These are phyloP conservation scores for Komagataella phaffii DNA, from an alignment of 805 yeast genomes.

Conservation along the genomic window DNA sequence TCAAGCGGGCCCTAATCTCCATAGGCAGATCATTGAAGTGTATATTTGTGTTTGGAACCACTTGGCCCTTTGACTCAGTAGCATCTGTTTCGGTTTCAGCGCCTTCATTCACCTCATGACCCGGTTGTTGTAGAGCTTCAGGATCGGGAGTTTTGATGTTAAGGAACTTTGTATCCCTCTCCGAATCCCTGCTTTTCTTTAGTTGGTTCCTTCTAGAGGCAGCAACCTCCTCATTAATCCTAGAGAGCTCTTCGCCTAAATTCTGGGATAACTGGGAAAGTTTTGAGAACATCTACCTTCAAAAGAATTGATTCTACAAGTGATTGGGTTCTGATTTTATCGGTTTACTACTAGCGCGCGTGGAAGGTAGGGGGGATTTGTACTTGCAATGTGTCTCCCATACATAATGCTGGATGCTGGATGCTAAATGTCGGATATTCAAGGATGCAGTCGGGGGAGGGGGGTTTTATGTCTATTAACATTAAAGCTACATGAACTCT, in stretches of 20 bases:
- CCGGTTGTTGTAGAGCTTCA: slow-evolving; percentile 30
- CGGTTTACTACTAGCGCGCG: not conserved
- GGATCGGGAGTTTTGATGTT: slow-evolving; percentile 33
- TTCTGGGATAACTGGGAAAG: slow-evolving; percentile 52
- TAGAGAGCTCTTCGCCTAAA: slow-evolving; percentile 41
- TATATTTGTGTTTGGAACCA: slow-evolving; percentile 7
- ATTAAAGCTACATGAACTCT: slow-evolving; percentile 18
- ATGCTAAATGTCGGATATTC: not conserved
- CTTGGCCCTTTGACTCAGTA: not conserved
- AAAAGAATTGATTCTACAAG: not conserved
- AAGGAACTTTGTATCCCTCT: slow-evolving; percentile 17
- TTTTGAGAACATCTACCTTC: slow-evolving; percentile 34
- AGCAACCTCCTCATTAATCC: slow-evolving; percentile 18
- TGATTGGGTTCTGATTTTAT: not conserved
- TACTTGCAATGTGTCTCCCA: too few species aligned
- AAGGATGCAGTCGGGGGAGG: not conserved
- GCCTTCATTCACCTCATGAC: slow-evolving; percentile 19
- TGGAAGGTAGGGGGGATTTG: not conserved
- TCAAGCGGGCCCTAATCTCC: slow-evolving; percentile 45
- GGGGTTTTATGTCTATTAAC: not conserved
- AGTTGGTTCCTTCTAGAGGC: slow-evolving; percentile 1
- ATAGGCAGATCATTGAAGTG: slow-evolving; percentile 32
- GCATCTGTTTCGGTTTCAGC: not conserved
- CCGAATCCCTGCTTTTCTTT: slow-evolving; percentile 1
- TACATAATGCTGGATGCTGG: not conserved